Percentiles rank a stretch among this genome's conserved stretches.
Evolutionary conservation across 768 basidiomycete species (phyloP).

Genomic region (Chalciporus pseudorubinellus): DNA sequence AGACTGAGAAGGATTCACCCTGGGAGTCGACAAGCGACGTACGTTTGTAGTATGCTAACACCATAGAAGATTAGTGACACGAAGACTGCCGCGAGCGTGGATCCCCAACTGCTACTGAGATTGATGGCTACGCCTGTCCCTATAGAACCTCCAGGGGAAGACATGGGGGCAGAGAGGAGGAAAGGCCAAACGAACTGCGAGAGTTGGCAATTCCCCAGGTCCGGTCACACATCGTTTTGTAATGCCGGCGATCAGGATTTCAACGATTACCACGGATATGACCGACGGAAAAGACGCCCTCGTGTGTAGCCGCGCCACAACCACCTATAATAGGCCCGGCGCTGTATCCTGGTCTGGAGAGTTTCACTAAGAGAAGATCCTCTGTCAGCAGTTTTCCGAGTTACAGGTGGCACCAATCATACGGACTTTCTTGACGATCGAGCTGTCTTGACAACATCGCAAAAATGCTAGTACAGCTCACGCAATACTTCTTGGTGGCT

Average conservation of each 20-base stretch:
- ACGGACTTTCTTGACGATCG: too few species aligned
- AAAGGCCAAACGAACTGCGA: not conserved
- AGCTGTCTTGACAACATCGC: too few species aligned
- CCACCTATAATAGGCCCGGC: not conserved
- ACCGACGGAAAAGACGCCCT: not conserved
- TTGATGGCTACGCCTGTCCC: constrained; percentile 1
- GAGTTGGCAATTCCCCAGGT: not conserved
- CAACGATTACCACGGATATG: constrained; percentile 13
- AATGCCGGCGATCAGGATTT: not conserved
- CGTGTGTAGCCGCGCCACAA: not conserved
- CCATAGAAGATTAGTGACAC: constrained; percentile 24
- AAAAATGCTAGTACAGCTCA: too few species aligned
- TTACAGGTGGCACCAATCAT: too few species aligned
- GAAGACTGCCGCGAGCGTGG: constrained; percentile 19
- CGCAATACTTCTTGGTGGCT: too few species aligned
- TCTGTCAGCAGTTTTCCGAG: too few species aligned
- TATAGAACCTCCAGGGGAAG: constrained; percentile 2
- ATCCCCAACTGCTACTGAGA: constrained; percentile 21
- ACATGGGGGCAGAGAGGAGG: constrained; percentile 10
- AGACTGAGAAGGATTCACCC: not conserved
- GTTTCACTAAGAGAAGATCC: not conserved
- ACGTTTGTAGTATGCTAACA: constrained; percentile 26
- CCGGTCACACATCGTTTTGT: constrained; percentile 10
- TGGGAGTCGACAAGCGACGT: not conserved
- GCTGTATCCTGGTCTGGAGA: not conserved